These are phyloP conservation scores for Coffea eugenioides DNA, from an alignment of 257 asterid genomes.

Conservation along the genomic window DNA sequence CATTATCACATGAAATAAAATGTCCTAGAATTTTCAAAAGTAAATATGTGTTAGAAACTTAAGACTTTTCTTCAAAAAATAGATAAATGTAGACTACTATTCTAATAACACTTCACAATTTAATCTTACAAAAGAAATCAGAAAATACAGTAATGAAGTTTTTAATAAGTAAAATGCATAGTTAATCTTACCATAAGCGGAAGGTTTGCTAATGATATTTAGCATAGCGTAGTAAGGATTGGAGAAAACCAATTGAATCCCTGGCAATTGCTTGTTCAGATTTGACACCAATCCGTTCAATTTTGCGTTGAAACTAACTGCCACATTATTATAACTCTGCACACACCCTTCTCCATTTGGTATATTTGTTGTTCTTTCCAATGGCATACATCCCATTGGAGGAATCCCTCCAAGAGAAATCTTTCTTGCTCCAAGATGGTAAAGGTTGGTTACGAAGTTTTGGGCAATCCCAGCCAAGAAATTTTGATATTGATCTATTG, in stretches of 20 bases:
- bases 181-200: conserved; percentile 45
- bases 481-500: conserved; percentile 55
- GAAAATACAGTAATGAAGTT: no score
- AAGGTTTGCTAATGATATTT: conserved; percentile 52
- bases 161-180: not conserved
- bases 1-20: no score
- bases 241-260: conserved; percentile 51
- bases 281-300: conserved; percentile 41
- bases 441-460: conserved; percentile 50
- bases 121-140: no score
- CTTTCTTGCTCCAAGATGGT: conserved; percentile 63
- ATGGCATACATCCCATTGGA: conserved; percentile 87
- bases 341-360: conserved; percentile 57
- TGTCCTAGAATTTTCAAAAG: no score
- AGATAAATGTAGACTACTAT: no score
- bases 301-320: conserved; percentile 45
- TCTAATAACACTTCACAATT: no score
- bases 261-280: conserved; percentile 52
- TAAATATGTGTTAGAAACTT: no score
- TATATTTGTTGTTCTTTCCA: conserved; percentile 70
- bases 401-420: conserved; percentile 65
- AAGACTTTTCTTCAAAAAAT: no score
- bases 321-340: conserved; percentile 63
- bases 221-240: conserved; percentile 53
- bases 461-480: conserved; percentile 43